These are phyloP conservation scores for Phytophthora pini DNA, from an alignment of 352 stramenopile species.

Conservation along the genomic window DNA sequence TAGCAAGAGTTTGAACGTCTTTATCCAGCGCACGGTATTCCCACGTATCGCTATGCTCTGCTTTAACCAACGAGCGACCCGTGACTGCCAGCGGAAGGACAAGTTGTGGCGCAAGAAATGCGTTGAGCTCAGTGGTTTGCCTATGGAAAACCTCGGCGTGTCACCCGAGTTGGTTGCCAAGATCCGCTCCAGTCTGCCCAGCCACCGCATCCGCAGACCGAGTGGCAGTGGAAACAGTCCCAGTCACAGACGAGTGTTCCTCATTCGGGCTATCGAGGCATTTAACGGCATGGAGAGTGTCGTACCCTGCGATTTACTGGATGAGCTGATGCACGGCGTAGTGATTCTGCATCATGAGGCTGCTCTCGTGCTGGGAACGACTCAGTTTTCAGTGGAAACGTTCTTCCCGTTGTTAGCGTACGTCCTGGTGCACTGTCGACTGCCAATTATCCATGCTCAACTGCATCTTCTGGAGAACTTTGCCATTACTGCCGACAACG, in stretches of 20 bases:
- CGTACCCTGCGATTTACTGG: constrained; percentile 84
- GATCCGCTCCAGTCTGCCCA: constrained; percentile 61
- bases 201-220: constrained; percentile 34
- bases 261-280: constrained; percentile 76
- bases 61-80: constrained; percentile 70
- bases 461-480: constrained; percentile 86
- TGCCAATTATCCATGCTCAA: constrained; percentile 80
- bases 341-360: constrained; percentile 86
- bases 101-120: constrained; percentile 86
- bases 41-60: constrained; percentile 75
- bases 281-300: constrained; percentile 84
- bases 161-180: constrained; percentile 60
- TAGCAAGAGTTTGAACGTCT: constrained; percentile 79
- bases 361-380: constrained; percentile 87
- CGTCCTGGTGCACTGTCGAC: constrained; percentile 75
- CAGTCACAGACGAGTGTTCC: constrained; percentile 48
- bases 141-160: constrained; percentile 74
- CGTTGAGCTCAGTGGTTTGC: constrained; percentile 60
- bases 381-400: constrained; percentile 86
- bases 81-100: constrained; percentile 85
- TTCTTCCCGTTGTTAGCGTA: constrained; percentile 89
- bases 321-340: constrained; percentile 87
- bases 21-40: constrained; percentile 83
- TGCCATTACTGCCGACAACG: constrained; percentile 79
- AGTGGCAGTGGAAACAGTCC: constrained; percentile 26